Evolutionary conservation across 1,284 basidiomycete species (phyloP), one percentile per base, ranked within the genome.

Genomic region (Leccinum olivaceoglutinosum): DNA sequence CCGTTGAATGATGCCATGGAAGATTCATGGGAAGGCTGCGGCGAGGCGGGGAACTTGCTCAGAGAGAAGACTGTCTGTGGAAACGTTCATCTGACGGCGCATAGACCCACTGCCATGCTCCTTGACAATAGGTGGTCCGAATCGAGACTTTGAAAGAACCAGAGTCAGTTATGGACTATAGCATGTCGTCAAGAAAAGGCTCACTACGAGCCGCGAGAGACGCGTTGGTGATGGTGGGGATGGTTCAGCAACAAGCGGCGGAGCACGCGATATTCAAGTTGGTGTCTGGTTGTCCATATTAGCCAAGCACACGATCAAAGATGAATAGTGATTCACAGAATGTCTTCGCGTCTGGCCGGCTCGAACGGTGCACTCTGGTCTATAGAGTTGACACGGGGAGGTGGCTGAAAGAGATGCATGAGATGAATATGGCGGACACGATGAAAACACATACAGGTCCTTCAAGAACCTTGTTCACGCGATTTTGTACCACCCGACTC

Each of bases 1-100:
- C 73, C 65, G 32, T 64, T 70, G 14, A 65, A 10, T 6, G 69
- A 71, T 4, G 53, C 2, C 66, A 66, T 62, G 4, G 74, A 75
- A 7, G 73, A 76, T 39, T 75, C 74, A 51, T 74, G 69, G 9
- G 73, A 76, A 51, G 60, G 75, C 5, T 75, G 73, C 3, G 73
- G 68, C 1, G 73, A 70, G 4, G 66, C 74, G 10, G 12, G 54
- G 64, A 6, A 62, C 36, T 5, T 59, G 65, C 39, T 65, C 66
- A 21, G 61, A 67, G 34, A 59, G 36, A 7, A 57, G 60, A 58
- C 66, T 70, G 14, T 74, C 74, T 5, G 62, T 61, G n/a, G 73
- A 66, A 25, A 65, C 29, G 18, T 63, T 64, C 18, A 25, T 58
- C 16, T 56, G 61, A 0, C 61, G 36, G 34, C n/a, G 63, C 21